Evolutionary conservation across 495 filamentous ascomycete species (phyloP), one percentile per base, ranked within the genome.

Genomic region (Neurospora intermedia): DNA sequence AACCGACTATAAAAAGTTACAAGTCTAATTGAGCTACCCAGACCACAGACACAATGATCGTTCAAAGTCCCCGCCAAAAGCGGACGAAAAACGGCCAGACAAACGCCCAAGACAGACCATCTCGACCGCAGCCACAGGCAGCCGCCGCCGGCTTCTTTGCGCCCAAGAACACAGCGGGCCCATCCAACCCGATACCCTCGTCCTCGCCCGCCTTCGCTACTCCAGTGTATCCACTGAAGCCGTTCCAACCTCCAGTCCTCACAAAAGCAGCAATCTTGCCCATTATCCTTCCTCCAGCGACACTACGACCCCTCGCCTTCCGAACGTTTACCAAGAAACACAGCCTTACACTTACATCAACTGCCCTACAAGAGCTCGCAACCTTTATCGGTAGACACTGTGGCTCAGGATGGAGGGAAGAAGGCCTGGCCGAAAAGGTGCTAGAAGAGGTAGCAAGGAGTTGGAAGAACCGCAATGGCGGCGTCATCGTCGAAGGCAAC

Each of bases 251-350:
- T 74, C 79, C 81, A 31, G 77, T 82, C 35, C 84, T 86, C 80
- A 76, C 87, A 16, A 92, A 92, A 76, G 88, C 92, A 0, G 93
- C 92, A 23, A 90, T 97, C 69, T 85, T 98, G 7, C 93, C 96
- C 15, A 94, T 99, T 71, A 81, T 95, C 43, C 91, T 99, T 41
- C 94, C 94, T 20, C 91, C 94, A 4, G 89, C 92, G 31, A 95
- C 93, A 0, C 85, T 99, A 43, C 89, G 96, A 75, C 96, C 96
- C 7, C 85, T 98, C 43, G 96, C 96, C 48, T 98, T 99, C 80
- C 91, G 96, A 46, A 95, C 93, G 0, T 96, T 99, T 76, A 99
- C 96, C 8, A 97, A 97, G 83, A 99, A 99, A 77, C 93, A 99
- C 81, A 95, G 94, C 79, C 86, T 99, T 45, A 98, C 94, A 0